Conservation (phyloP, 1,284 basidiomycete genomes). For the Apiotrichum porosum region DNA sequence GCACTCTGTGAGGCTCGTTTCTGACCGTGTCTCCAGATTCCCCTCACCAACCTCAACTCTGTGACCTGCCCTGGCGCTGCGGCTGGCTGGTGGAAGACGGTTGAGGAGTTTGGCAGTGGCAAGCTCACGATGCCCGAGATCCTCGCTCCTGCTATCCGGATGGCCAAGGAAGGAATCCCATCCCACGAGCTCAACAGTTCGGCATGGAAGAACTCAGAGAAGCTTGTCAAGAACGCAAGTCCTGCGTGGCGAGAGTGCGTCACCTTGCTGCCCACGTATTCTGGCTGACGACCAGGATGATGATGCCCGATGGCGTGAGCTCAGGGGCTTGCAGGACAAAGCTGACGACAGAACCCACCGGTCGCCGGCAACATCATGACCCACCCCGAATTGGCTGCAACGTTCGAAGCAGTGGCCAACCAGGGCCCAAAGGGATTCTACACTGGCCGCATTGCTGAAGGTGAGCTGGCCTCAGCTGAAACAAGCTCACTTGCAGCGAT, state of each 20-base stretch:
- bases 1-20: neutral
- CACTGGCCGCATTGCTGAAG: constrained; percentile 68
- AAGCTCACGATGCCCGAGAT: constrained; percentile 71
- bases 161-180: constrained; percentile 70
- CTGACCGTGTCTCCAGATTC: constrained; percentile 52
- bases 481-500: constrained; percentile 57
- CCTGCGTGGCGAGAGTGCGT: constrained; percentile 62
- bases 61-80: constrained; percentile 93
- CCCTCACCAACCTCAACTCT: constrained; percentile 69
- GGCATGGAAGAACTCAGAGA: constrained; percentile 71
- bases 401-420: constrained; percentile 70
- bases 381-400: constrained; percentile 72
- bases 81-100: constrained; percentile 87
- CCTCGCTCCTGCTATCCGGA: constrained; percentile 75
- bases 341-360: constrained; percentile 24
- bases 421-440: constrained; percentile 89
- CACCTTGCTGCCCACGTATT: too few relatives aligned
- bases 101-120: constrained; percentile 77
- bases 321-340: constrained; percentile 1
- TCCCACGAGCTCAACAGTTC: constrained; percentile 61
- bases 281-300: constrained; percentile 45
- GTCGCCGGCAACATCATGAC: constrained; percentile 70
- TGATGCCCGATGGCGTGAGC: constrained; percentile 42
- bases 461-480: constrained; percentile 1
- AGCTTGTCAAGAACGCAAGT: constrained; percentile 72